Base-by-base conservation (phyloP, 2,329 filamentous ascomycete genomes). In the Colletotrichum orchidophilum region DNA sequence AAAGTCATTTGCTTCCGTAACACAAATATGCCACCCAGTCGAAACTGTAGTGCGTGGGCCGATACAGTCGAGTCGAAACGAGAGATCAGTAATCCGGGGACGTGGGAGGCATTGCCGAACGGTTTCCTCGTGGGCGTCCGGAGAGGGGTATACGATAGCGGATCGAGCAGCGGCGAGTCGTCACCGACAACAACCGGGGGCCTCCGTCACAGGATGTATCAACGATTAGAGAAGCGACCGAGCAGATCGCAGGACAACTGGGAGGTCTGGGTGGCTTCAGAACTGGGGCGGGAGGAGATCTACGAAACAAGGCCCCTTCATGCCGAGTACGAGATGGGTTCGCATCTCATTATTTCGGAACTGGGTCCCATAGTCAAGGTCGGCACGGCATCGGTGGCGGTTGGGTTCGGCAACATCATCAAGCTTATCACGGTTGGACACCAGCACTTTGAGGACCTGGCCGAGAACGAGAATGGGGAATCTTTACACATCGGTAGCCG, bases 321-420 rank as follows among this genome's bases (percentile, higher is more conserved):
- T 63, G 75, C 80, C 7, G 79, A 83, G 11, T 78, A 80, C 5
- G 81, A 83, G 49, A 77, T 82, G 52, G 81, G 83, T 3, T 84
- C 86, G 2, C 85, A 90, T 67, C 83, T 95, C 5, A 88, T 94
- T 57, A 89, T 94, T 26, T 88, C 88, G 2, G 86, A 86, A 55
- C 82, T 92, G 1, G 93, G 93, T 0, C 93, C 93, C 0, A 88
- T 92, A 67, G 84, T 85, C 2, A 83, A 84, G 63, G 81, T 94
- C 1, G 93, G 93, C 13, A 86, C 87, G 58, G 85, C 87, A 55
- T 92, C 91, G 61, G 85, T 94, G 3, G 93, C 90, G 0, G 87
- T 95, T 33, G 92, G 88, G 0, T 90, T 95, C 70, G 93, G 93
- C 13, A 93, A 94, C 74, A 85, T 89, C 1, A 85, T 95, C 76